A percentile compares a stretch with the other conserved stretches of the same genome.
These are phyloP conservation scores for Arachnopeziza araneosa DNA, from an alignment of 2,329 filamentous ascomycete genomes.

Conservation along the genomic window DNA sequence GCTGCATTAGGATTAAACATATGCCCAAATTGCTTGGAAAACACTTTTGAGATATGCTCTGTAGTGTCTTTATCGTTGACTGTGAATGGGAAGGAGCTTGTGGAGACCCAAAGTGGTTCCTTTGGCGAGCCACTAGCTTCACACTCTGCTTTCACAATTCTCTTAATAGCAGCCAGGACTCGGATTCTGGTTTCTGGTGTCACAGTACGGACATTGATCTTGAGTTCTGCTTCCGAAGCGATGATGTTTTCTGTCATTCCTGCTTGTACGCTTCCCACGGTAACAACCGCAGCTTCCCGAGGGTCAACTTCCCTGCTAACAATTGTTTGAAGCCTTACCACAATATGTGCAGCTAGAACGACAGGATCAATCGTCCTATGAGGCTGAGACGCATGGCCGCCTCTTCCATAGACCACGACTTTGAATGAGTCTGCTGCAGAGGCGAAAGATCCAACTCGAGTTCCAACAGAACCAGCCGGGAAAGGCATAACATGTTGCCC, in stretches of 20 bases:
- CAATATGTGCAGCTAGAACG: conserved; percentile 37
- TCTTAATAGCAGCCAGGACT: conserved; percentile 35
- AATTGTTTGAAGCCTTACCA: conserved; percentile 37
- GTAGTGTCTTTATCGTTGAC: conserved; percentile 19
- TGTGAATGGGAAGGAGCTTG: conserved; percentile 18
- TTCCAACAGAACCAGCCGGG: conserved; percentile 32
- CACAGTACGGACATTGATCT: conserved; percentile 38
- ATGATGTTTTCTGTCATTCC: conserved; percentile 43
- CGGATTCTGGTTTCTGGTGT: conserved; percentile 29
- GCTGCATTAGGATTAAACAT: conserved; percentile 11
- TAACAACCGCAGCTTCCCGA: conserved; percentile 39
- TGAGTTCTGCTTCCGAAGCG: conserved; percentile 35
- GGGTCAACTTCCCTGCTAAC: conserved; percentile 36
- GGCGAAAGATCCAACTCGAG: conserved; percentile 31
- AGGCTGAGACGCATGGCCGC: conserved; percentile 39
- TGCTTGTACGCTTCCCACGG: conserved; percentile 38
- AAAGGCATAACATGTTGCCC: conserved; percentile 47
- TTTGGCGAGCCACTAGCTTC: conserved; percentile 36
- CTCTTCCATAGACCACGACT: conserved; percentile 37
- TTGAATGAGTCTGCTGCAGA: conserved; percentile 34
- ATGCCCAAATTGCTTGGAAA: conserved; percentile 20
- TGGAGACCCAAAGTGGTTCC: conserved; percentile 17
- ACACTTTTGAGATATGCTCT: conserved; percentile 7
- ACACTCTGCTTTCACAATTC: conserved; percentile 47
- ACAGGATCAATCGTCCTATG: conserved; percentile 42